Evolutionary conservation across 1,139 yeast species (phyloP), one percentile per base, ranked within the genome.

Genomic region (Diutina siamensis): DNA sequence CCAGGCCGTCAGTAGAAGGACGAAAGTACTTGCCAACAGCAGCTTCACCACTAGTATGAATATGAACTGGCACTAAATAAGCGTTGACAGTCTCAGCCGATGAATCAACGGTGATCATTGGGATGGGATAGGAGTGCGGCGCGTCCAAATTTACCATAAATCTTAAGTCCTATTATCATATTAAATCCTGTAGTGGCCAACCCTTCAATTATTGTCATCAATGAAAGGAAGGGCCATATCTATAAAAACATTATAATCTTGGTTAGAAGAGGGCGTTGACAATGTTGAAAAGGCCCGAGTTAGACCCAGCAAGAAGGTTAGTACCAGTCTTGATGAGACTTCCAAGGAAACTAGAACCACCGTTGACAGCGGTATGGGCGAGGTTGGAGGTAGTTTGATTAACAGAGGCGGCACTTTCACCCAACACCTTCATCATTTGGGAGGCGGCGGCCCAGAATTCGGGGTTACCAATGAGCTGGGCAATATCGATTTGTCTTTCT

Each of bases 51-150:
- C 13, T 25, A 15, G 21, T n/a, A n/a, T 38, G 28, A 10, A 38
- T 38, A 25, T 38, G 42, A n/a, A 38, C 42, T 9, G 42, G 42
- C 2, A 38, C 32, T n/a, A 38, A 25, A 18, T 38, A 2, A 13
- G 42, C 15, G 31, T 5, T n/a, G 21, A 38, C 42, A 3, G 13
- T n/a, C 9, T 38, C 42, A 25, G 9, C 5, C 19, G 12, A n/a
- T 10, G 21, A 27, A 17, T 38, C 33, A 4, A 38, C 20, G 20
- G 42, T 25, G 32, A 38, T 38, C 42, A 38, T 38, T 9, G 40
- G 28, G n/a, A n/a, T 25, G 28, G 28, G 28, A 25, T 25, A 10
- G 10, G 5, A 10, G 28, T 25, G 28, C 10, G 5, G 10, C 28
- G 28, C 28, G 28, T 25, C n/a, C n/a, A n/a, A n/a, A n/a, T n/a